Conservation (phyloP, 176 grass and related monocot species). For the Ampelocalamus luodianensis region DNA sequence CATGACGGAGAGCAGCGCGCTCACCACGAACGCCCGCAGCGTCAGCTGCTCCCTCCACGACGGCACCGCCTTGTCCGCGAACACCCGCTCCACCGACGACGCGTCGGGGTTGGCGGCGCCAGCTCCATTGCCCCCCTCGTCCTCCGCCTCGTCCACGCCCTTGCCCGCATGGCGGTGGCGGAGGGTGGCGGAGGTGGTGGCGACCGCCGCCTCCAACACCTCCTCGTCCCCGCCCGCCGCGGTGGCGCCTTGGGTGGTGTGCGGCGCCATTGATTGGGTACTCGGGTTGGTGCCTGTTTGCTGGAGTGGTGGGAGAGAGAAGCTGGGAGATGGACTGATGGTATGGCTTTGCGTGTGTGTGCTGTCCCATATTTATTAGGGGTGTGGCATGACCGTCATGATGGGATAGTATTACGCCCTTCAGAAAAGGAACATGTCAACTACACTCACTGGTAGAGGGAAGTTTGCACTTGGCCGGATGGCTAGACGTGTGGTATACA, state of each 20-base stretch:
- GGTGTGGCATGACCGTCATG: background rate
- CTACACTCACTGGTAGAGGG: too few relatives aligned
- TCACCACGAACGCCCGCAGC: constrained; percentile 69
- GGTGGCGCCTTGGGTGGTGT: constrained; percentile 4
- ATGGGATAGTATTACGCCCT: background rate
- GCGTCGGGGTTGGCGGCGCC: background rate
- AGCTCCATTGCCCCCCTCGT: background rate
- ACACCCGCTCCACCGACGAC: constrained; percentile 62
- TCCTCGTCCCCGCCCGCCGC: constrained; percentile 30
- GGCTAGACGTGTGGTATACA: too few relatives aligned
- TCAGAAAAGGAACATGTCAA: background rate
- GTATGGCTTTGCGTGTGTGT: background rate
- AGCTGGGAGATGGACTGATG: background rate
- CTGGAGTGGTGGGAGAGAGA: background rate
- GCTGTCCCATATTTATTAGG: constrained; percentile 41
- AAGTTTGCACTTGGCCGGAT: too few relatives aligned
- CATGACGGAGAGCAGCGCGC: constrained; percentile 69
- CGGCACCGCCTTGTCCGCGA: constrained; percentile 67
- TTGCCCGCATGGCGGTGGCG: constrained; percentile 52
- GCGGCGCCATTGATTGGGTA: constrained; percentile 35
- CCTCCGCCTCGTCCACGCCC: constrained; percentile 14
- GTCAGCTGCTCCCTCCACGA: constrained; percentile 81
- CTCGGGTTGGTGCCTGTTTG: background rate
- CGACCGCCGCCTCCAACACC: constrained; percentile 41
- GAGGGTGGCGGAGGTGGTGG: background rate